phyloP scores from a whole-genome alignment of 805 yeast species.

The Cyberlindnera lachancei region DNA sequence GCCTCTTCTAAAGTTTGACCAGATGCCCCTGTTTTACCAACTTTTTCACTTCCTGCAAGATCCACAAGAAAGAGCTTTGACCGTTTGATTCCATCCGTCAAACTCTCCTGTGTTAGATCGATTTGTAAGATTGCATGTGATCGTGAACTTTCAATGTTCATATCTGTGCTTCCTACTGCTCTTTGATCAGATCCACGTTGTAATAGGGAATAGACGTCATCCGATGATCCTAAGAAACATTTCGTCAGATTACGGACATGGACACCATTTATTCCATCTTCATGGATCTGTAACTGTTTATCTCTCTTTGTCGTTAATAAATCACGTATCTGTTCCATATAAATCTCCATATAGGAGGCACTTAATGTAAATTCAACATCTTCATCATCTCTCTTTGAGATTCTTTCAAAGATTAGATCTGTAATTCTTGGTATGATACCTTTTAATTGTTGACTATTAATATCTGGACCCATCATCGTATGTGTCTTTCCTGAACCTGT shows the following conservation, averaged over 20 bases:
- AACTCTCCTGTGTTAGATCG: conserved; percentile 52
- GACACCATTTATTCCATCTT: conserved; percentile 56
- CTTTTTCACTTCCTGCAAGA: conserved; percentile 82
- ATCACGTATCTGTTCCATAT: conserved; percentile 71
- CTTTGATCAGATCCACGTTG: conserved; percentile 51
- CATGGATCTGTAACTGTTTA: conserved; percentile 43
- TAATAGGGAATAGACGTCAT: conserved; percentile 52
- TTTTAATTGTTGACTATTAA: conserved; percentile 10
- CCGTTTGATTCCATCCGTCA: conserved; percentile 48
- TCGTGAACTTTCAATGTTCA: conserved; percentile 70
- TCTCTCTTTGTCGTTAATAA: conserved; percentile 39
- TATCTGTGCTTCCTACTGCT: conserved; percentile 52
- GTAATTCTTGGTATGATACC: conserved; percentile 75
- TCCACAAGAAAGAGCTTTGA: conserved; percentile 72
- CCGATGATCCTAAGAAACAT: conserved; percentile 47
- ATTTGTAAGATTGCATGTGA: conserved; percentile 77
- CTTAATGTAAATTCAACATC: conserved; percentile 54
- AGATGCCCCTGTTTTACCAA: conserved; percentile 67
- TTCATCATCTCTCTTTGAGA: conserved; percentile 35
- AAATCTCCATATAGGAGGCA: conserved; percentile 73
- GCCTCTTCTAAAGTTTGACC: conserved; percentile 78
- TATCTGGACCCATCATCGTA: conserved; percentile 64
- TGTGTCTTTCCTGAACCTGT: conserved; percentile 72
- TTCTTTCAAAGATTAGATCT: conserved; percentile 53
- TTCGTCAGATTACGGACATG: conserved; percentile 65